Evolutionary conservation across 805 yeast genomes (phyloP).

Genomic region (Candida taoyuanica): DNA sequence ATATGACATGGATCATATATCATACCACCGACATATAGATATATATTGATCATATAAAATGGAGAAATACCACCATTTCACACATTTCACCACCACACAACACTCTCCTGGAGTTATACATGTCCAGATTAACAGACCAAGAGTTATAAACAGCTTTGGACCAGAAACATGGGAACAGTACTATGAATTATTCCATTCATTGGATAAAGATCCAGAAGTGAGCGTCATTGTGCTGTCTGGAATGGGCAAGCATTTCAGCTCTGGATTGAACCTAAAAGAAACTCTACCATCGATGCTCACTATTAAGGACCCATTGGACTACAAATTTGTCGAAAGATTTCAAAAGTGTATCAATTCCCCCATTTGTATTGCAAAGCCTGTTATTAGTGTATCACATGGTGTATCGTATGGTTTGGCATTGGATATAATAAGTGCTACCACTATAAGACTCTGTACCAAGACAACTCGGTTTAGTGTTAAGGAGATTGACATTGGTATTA

Average conservation of each 20-base stretch:
- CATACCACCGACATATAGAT: not conserved
- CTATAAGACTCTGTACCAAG: conserved; percentile 51
- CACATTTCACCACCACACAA: conserved; percentile 18
- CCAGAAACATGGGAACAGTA: conserved; percentile 55
- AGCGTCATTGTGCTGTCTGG: conserved; percentile 56
- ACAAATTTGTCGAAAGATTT: conserved; percentile 45
- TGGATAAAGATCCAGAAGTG: conserved; percentile 38
- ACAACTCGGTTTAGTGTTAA: conserved; percentile 55
- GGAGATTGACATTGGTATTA: conserved; percentile 68
- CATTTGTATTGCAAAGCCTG: conserved; percentile 47
- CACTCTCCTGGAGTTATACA: conserved; percentile 38
- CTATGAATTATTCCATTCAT: conserved; percentile 38
- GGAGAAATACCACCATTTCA: conserved; percentile 9
- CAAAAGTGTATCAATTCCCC: conserved; percentile 53
- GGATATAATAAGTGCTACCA: conserved; percentile 56
- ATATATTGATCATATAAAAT: too few species aligned
- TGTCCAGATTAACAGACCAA: conserved; percentile 59
- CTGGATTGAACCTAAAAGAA: conserved; percentile 59
- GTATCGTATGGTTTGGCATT: conserved; percentile 60
- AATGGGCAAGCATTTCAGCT: conserved; percentile 49
- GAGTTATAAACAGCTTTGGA: conserved; percentile 53
- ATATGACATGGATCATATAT: not conserved
- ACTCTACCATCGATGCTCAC: conserved; percentile 12
- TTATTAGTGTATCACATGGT: conserved; percentile 66
- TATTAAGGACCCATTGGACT: conserved; percentile 25